phyloP scores from a whole-genome alignment of 306 rosid species.

The Potentilla sterilis region DNA sequence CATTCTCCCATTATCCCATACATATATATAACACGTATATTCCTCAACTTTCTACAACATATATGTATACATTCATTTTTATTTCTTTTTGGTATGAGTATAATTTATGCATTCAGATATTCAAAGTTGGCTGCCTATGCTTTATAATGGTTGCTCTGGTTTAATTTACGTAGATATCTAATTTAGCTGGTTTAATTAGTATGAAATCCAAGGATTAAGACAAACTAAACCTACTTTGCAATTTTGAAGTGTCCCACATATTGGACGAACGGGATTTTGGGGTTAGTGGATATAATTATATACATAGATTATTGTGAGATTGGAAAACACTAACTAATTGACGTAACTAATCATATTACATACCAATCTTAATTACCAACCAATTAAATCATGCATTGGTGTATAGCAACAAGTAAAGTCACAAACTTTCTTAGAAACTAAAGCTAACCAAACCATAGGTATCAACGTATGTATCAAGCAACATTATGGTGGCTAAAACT shows the following conservation, averaged over 20 bases:
- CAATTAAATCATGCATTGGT: conserved; percentile 2
- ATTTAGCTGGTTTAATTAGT: neutral
- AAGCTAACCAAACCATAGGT: neutral
- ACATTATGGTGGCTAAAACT: neutral
- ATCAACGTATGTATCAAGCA: neutral
- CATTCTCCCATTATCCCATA: neutral
- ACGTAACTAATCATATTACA: neutral
- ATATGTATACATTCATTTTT: no score
- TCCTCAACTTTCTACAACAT: conserved; percentile 22
- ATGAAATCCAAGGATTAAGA: conserved; percentile 10
- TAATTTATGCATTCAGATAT: conserved; percentile 31
- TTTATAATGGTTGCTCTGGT: neutral
- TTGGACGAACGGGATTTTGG: conserved; percentile 20
- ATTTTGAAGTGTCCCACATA: conserved; percentile 12
- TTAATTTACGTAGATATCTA: neutral
- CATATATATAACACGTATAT: conserved; percentile 30
- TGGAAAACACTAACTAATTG: neutral
- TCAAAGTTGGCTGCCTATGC: conserved; percentile 13
- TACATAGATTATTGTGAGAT: neutral
- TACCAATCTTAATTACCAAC: neutral
- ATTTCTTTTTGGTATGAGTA: no score
- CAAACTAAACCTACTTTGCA: conserved; percentile 3
- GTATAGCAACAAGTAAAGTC: neutral
- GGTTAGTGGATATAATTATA: no score
- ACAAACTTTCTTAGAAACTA: neutral